A percentile compares a stretch with the other conserved stretches of the same genome.
Evolutionary conservation across 805 yeast genomes (phyloP).

Genomic region (Candida yuanshanica): DNA sequence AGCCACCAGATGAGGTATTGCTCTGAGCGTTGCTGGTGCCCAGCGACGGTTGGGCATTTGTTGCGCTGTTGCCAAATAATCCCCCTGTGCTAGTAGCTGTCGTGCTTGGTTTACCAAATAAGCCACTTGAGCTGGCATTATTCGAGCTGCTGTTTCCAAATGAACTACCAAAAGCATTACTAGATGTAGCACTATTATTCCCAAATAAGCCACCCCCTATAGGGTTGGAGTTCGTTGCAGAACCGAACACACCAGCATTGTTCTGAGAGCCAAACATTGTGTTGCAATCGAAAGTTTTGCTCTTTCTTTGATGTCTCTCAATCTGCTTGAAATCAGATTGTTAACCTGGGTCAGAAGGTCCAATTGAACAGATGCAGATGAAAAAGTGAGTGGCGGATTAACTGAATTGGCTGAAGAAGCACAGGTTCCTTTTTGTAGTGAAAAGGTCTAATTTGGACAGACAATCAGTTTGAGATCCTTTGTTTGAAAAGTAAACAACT

Average conservation of each 20-base stretch:
- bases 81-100: slow-evolving; percentile 14
- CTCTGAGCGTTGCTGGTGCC: slow-evolving; percentile 14
- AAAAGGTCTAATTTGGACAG: neutral
- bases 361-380: too few species aligned
- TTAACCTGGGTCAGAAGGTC: too few species aligned
- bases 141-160: slow-evolving; percentile 16
- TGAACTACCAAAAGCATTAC: neutral
- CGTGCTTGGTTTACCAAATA: slow-evolving; percentile 29
- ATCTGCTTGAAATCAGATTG: too few species aligned
- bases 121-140: slow-evolving; percentile 15
- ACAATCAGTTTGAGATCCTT: neutral
- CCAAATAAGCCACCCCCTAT: slow-evolving; percentile 10
- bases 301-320: neutral
- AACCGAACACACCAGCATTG: slow-evolving; percentile 15
- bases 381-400: neutral
- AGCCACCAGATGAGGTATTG: slow-evolving; percentile 1
- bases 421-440: neutral
- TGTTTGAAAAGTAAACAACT: neutral
- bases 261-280: slow-evolving; percentile 15
- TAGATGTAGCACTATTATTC: slow-evolving; percentile 11
- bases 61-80: slow-evolving; percentile 27
- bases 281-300: neutral
- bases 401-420: neutral
- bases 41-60: too few species aligned
- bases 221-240: neutral